Conservation (phyloP, 306 rosid genomes). For the Cucurbita pepo region DNA sequence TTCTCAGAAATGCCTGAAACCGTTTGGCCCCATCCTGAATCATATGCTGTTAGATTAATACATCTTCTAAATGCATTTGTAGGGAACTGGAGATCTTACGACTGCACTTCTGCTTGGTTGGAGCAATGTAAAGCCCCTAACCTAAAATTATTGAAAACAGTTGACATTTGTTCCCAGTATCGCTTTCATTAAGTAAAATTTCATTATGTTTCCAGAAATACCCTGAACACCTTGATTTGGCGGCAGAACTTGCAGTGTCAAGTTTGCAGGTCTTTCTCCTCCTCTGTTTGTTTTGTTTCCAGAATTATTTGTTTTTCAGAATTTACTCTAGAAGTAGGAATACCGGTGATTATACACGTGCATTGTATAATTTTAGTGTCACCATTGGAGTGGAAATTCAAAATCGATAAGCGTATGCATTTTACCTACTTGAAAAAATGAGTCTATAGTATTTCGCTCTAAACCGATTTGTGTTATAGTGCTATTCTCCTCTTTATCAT, state of each 20-base stretch:
- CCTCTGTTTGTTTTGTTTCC: not conserved
- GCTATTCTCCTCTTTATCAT: not conserved
- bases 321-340: not conserved
- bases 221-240: constrained; percentile 45
- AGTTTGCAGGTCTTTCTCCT: constrained; percentile 52
- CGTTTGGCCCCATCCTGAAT: not conserved
- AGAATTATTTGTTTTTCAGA: not conserved
- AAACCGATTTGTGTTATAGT: not conserved
- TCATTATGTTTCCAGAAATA: constrained; percentile 41
- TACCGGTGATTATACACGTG: not conserved
- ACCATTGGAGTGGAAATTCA: not conserved
- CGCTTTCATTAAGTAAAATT: not conserved
- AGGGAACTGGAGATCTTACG: constrained; percentile 90
- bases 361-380: not conserved
- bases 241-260: constrained; percentile 81
- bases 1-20: not conserved
- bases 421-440: not conserved
- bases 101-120: constrained; percentile 89
- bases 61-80: constrained; percentile 12
- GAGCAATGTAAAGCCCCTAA: constrained; percentile 63
- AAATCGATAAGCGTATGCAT: not conserved
- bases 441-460: not conserved
- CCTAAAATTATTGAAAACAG: not conserved
- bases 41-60: not conserved
- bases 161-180: not conserved